Evolutionary conservation across 1,284 basidiomycete genomes (phyloP).

Genomic region (Spongispora temasekensis): DNA sequence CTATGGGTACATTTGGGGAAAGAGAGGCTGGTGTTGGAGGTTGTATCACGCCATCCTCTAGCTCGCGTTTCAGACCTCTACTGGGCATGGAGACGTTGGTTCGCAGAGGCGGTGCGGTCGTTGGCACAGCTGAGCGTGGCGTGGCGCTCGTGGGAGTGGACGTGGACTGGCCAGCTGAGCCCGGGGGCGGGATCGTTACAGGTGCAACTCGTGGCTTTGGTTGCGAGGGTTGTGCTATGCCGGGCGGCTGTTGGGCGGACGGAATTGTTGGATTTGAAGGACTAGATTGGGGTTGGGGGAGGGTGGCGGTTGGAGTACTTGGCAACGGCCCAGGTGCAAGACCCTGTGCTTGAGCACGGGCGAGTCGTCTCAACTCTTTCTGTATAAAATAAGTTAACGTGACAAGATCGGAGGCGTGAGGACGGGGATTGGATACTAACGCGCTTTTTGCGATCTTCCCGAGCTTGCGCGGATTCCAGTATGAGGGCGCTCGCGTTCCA

Average conservation of each 20-base stretch:
- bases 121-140: conserved; percentile 33
- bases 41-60: conserved; percentile 35
- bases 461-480: conserved; percentile 69
- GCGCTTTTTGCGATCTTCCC: conserved; percentile 77
- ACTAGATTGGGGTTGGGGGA: conserved; percentile 31
- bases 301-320: conserved; percentile 23
- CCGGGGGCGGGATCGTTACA: conserved; percentile 35
- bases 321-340: conserved; percentile 28
- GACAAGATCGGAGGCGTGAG: conserved; percentile 12
- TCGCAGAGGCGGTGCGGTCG: conserved; percentile 26
- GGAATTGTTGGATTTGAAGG: conserved; percentile 32
- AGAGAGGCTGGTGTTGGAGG: conserved; percentile 24
- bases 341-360: conserved; percentile 57
- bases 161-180: conserved; percentile 18
- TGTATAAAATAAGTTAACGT: conserved; percentile 32
- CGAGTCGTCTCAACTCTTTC: conserved; percentile 74
- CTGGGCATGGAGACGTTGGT: conserved; percentile 18
- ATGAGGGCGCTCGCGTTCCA: conserved; percentile 70
- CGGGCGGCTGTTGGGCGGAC: conserved; percentile 26
- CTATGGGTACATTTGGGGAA: conserved; percentile 32
- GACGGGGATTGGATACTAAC: conserved; percentile 43
- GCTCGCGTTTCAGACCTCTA: conserved; percentile 55
- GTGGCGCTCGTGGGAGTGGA: conserved; percentile 35
- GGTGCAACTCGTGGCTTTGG: conserved; percentile 41
- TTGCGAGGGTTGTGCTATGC: conserved; percentile 35